Evolutionary conservation across 164 flowering plant species (phyloP), one percentile per base, ranked within the genome.

Genomic region (Kalanchoe fedtschenkoi): DNA sequence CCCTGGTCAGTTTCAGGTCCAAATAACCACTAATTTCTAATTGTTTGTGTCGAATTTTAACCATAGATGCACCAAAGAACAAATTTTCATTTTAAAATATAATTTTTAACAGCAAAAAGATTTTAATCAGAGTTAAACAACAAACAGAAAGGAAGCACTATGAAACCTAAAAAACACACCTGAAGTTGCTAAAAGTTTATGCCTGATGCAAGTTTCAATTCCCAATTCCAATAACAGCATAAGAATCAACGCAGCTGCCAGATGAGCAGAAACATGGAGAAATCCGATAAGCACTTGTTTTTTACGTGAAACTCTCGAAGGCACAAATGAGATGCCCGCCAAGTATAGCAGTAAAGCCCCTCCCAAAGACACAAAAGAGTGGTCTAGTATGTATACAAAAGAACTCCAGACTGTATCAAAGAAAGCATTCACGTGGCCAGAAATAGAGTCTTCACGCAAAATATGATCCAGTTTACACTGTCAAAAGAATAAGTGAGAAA

Each of bases 151-250:
- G 15, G 59, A 32, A 17, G 26, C 38, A 35, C 69, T 64, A 14
- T 42, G n/a, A 6, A 42, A 11, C 14, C 32, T 6, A 26, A 26
- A 55, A 22, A 15, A 28, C 34, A 28, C 53, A 86, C 98, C 97
- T 76, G 91, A 84, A 41, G 97, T 91, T 64, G 86, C 95, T 62
- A 91, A 76, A 11, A 95, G 77, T 53, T 78, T 73, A 79, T 95
- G 95, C 68, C 82, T 82, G 44, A 95, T 82, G 65, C 99, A 95
- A 14, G 78, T 91, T 74, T 95, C 99, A 42, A 95, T 66, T 56
- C 95, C 99, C 71, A 95, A 59, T 77, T 95, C 99, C 77, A 95
- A 66, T 51, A 95, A 79, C 74, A 95, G 62, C 97, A 91, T 87
- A 28, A 91, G 87, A 73, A 95, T 69, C 60, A 91, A 75, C 30